Percentiles rank a stretch among this genome's conserved stretches.
These are phyloP conservation scores for Rosa hybrid DNA, from an alignment of 331 rosid genomes.

Conservation along the genomic window DNA sequence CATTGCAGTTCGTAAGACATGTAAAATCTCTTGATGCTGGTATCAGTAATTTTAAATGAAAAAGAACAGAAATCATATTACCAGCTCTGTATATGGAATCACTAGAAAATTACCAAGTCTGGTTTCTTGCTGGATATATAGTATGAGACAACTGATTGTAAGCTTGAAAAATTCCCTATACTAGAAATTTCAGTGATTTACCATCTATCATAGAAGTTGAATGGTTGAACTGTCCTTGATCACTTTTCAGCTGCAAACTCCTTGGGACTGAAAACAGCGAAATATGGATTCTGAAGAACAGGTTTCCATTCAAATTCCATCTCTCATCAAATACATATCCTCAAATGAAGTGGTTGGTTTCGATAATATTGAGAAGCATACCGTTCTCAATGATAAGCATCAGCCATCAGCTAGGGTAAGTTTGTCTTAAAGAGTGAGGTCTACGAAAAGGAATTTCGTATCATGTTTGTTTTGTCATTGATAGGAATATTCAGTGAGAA, in stretches of 20 bases:
- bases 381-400: constrained; percentile 1
- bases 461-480: too few relatives aligned
- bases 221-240: not conserved
- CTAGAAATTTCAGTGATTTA: not conserved
- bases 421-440: not conserved
- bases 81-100: not conserved
- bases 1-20: not conserved
- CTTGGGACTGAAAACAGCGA: constrained; percentile 40
- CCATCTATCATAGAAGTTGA: not conserved
- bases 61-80: not conserved
- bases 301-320: constrained; percentile 49
- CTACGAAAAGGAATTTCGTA: too few relatives aligned
- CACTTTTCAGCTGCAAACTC: constrained; percentile 30
- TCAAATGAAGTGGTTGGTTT: constrained; percentile 61
- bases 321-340: constrained; percentile 60
- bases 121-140: not conserved
- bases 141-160: not conserved
- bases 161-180: too few relatives aligned
- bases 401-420: constrained; percentile 45
- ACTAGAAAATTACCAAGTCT: not conserved
- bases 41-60: not conserved
- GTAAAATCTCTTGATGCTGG: not conserved
- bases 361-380: constrained; percentile 37
- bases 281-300: constrained; percentile 29
- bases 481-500: not conserved